phyloP scores from a whole-genome alignment of 768 basidiomycete species.

The Tubosaeta sp. region DNA sequence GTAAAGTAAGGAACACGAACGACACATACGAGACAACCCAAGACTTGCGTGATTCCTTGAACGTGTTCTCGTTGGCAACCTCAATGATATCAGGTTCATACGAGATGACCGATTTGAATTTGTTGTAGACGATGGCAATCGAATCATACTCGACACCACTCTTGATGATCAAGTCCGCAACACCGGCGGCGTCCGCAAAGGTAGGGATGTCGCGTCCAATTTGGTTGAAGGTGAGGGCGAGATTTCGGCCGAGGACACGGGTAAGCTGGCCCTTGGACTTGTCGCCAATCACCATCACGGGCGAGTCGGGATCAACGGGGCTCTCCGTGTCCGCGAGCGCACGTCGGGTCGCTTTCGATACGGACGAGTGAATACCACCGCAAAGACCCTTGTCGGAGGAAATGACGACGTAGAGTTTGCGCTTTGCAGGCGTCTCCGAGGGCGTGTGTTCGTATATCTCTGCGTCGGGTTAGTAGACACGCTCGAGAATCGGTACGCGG shows the following conservation, averaged over 20 bases:
- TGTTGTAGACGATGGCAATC: slow-evolving; percentile 77
- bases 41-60: slow-evolving; percentile 75
- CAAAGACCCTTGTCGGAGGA: slow-evolving; percentile 99
- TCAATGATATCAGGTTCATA: slow-evolving; percentile 78
- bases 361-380: slow-evolving; percentile 98
- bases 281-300: slow-evolving; percentile 90
- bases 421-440: slow-evolving; percentile 62
- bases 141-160: slow-evolving; percentile 85
- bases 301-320: slow-evolving; percentile 53
- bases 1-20: neutral
- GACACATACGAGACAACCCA: neutral
- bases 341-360: slow-evolving; percentile 83
- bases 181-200: slow-evolving; percentile 91
- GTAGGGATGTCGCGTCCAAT: slow-evolving; percentile 97
- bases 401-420: slow-evolving; percentile 88
- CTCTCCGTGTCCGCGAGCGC: slow-evolving; percentile 52
- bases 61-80: slow-evolving; percentile 75
- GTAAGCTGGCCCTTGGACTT: slow-evolving; percentile 93
- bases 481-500: neutral
- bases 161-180: slow-evolving; percentile 89
- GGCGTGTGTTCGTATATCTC: slow-evolving; percentile 85
- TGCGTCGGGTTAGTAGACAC: slow-evolving; percentile 29
- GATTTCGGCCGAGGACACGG: slow-evolving; percentile 58
- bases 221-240: slow-evolving; percentile 91
- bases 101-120: slow-evolving; percentile 83